Evolutionary conservation across 805 yeast genomes (phyloP).

Genomic region (Priceomyces medius): DNA sequence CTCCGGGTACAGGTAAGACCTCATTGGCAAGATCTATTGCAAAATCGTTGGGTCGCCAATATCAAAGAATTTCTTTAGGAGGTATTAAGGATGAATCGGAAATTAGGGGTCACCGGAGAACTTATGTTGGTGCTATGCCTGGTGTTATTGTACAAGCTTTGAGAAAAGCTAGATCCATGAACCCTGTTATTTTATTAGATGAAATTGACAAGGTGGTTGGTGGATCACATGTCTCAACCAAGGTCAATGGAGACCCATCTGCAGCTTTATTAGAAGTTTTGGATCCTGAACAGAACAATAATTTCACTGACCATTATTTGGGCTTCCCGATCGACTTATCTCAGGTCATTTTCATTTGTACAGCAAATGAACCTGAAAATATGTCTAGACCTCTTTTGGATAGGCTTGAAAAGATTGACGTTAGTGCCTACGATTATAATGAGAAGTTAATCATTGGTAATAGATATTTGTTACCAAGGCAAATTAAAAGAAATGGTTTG

Average conservation of each 20-base stretch:
- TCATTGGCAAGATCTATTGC: slow-evolving; percentile 84
- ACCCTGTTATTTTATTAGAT: slow-evolving; percentile 79
- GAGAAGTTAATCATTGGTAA: slow-evolving; percentile 75
- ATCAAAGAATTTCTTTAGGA: slow-evolving; percentile 80
- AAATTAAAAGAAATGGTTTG: slow-evolving; percentile 66
- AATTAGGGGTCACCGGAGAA: slow-evolving; percentile 85
- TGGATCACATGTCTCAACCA: slow-evolving; percentile 41
- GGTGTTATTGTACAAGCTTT: slow-evolving; percentile 77
- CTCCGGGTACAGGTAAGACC: slow-evolving; percentile 94
- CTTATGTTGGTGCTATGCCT: slow-evolving; percentile 91
- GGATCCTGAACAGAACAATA: slow-evolving; percentile 84
- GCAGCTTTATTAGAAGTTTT: slow-evolving; percentile 85
- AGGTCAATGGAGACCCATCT: slow-evolving; percentile 79
- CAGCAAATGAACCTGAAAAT: slow-evolving; percentile 74
- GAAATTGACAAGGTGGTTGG: slow-evolving; percentile 81
- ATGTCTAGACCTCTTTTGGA: slow-evolving; percentile 78
- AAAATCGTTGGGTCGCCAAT: slow-evolving; percentile 64
- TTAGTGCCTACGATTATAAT: slow-evolving; percentile 74
- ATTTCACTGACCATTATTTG: slow-evolving; percentile 77
- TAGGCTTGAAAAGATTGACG: slow-evolving; percentile 77
- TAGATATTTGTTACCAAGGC: slow-evolving; percentile 72
- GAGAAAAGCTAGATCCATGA: slow-evolving; percentile 72
- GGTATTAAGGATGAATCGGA: slow-evolving; percentile 89
- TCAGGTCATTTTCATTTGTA: slow-evolving; percentile 77
- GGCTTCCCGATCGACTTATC: slow-evolving; percentile 86